These are phyloP conservation scores for Hordeum vulgare DNA, from an alignment of 176 grass and related monocot genomes.

Conservation along the genomic window DNA sequence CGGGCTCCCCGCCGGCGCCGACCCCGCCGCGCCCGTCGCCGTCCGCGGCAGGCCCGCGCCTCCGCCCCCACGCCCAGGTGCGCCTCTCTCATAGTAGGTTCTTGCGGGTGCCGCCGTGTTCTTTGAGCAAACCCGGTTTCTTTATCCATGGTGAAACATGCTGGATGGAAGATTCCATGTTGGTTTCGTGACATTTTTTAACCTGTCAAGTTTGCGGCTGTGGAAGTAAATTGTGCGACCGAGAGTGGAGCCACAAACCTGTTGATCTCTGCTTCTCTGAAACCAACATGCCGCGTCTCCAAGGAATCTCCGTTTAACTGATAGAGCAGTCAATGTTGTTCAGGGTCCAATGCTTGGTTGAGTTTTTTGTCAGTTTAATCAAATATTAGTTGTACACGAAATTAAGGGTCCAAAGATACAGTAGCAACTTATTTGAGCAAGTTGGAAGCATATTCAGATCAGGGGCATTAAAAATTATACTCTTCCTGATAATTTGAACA, in stretches of 20 bases:
- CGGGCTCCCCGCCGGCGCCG: constrained; percentile 34
- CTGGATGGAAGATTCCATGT: not conserved
- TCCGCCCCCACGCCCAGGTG: constrained; percentile 18
- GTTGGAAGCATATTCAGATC: not conserved
- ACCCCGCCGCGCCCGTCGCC: constrained; percentile 23
- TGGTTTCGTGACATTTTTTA: not conserved
- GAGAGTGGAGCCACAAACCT: not conserved
- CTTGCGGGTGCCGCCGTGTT: not conserved
- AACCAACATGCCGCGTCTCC: no score
- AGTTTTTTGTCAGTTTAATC: not conserved
- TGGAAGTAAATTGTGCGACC: not conserved
- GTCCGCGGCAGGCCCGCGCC: constrained; percentile 32
- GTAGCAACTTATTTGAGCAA: not conserved
- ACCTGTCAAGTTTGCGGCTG: not conserved
- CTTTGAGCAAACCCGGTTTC: not conserved
- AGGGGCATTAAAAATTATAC: not conserved
- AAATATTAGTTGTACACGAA: not conserved
- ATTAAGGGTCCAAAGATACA: not conserved
- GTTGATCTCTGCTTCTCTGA: not conserved
- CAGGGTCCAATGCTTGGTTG: not conserved
- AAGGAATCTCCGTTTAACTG: not conserved
- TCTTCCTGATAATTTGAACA: not conserved
- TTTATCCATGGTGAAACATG: not conserved
- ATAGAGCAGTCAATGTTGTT: not conserved
- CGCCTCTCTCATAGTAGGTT: not conserved